Evolutionary conservation across 177 flowering plant genomes (phyloP), one percentile per base, ranked within the genome.

Genomic region (Vitis hybrid): DNA sequence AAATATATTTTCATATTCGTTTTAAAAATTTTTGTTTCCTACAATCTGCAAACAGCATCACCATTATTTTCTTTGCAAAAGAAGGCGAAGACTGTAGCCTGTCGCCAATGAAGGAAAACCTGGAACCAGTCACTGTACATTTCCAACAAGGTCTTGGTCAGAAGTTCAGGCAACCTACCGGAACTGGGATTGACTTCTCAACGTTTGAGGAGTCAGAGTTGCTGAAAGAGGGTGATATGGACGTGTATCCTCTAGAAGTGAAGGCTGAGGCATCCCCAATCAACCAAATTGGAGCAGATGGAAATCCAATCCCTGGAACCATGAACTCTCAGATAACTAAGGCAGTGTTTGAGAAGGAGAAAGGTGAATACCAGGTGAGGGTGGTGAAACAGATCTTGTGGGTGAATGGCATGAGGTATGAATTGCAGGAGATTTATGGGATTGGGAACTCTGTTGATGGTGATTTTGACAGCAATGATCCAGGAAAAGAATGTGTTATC

Each of bases 401-500:
- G 97, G 95, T 90, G 63, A 86, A 85, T 76, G 85, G 85, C 3
- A 85, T 83, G 88, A 90, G 98, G 75, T 96, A 96, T 74, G 99
- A 96, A 77, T 80, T 96, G 68, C 99, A 96, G 71, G 99, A 96
- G 83, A 96, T 96, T 15, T 96, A 89, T 70, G 99, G 99, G 10
- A 96, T 96, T 75, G 97, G 97, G 10, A 92, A 93, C 78, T 90
- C 99, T 1, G 91, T 88, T 26, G 92, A 88, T 19, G 82, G 79
- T 60, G 97, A 91, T 20, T 75, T 83, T 51, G 99, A 96, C 76
- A 90, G 79, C 18, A 90, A 88, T 79, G 97, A 95, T 63, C 92
- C 89, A 0, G 98, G 98, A 15, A 95, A 95, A 78, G 99, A 96
- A 82, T 96, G 99, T 76, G 99, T 93, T 10, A 89, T 96, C 66